A percentile compares a stretch with the other conserved stretches of the same genome.
Evolutionary conservation across 208 protist genomes (phyloP).

Genomic region (Novymonas esmeraldas): DNA sequence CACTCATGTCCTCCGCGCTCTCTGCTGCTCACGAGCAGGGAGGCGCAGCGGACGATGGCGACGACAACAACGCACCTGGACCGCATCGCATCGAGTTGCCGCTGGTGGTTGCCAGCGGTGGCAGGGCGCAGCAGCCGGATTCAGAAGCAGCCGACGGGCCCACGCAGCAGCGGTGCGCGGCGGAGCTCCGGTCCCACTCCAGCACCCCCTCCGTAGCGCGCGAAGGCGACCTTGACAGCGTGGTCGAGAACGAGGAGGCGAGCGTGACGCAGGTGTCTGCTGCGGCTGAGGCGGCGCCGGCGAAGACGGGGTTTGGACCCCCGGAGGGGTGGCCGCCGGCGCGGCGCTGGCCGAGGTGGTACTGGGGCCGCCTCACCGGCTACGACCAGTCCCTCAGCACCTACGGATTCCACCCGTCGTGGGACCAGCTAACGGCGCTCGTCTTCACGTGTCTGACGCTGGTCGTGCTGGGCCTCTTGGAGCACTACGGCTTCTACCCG

Average conservation of each 20-base stretch:
- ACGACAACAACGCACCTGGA: not conserved
- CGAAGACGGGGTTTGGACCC: slow-evolving; percentile 18
- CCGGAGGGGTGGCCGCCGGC: slow-evolving; percentile 39
- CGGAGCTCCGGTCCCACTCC: not conserved
- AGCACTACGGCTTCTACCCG: slow-evolving; percentile 61
- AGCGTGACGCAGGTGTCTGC: not conserved
- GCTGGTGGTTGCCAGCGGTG: slow-evolving; percentile 16
- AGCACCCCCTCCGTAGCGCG: too few species aligned
- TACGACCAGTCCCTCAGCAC: slow-evolving; percentile 55
- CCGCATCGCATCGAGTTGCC: slow-evolving; percentile 25
- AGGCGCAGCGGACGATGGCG: too few species aligned
- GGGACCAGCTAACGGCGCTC: slow-evolving; percentile 51
- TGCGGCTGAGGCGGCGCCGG: not conserved
- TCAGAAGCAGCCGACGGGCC: slow-evolving; percentile 27
- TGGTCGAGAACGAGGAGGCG: not conserved
- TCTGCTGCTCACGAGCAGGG: too few species aligned
- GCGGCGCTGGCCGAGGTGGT: slow-evolving; percentile 50
- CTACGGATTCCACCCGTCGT: slow-evolving; percentile 56
- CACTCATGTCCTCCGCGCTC: too few species aligned
- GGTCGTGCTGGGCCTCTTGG: slow-evolving; percentile 55
- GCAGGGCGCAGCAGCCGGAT: slow-evolving; percentile 29
- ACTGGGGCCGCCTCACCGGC: slow-evolving; percentile 54
- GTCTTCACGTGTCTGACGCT: slow-evolving; percentile 54
- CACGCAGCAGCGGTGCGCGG: slow-evolving; percentile 12
- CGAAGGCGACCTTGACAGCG: too few species aligned